Base-by-base conservation (phyloP, 1,284 basidiomycete genomes). In the Leccinum solheimii region DNA sequence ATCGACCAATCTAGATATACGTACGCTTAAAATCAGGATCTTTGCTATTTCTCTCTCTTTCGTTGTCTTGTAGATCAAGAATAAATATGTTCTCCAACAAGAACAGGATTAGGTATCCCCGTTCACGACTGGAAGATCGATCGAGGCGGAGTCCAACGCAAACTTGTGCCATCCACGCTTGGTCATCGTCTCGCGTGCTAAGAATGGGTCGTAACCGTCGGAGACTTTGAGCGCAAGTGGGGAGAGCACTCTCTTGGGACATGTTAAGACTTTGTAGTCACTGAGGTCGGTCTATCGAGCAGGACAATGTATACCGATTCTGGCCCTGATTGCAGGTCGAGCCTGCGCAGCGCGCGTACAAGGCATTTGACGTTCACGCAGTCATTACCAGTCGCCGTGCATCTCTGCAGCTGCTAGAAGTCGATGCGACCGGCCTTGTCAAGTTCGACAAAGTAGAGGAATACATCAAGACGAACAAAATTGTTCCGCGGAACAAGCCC, bases 251-350 rank as follows among this genome's bases (percentile, higher is more conserved):
- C 78, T 97, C 52, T 99, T 97, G 97, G 90, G 95, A 77, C 85
- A 77, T 27, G 90, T 97, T 74, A 96, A 98, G 74, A 99, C 76
- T 98, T 90, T 74, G 80, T 88, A 3, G 95, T 98, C 27, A 99
- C 19, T 21, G 19, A 99, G 84, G 93, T 90, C 56, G 43, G 83
- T 67, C 52, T 10, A 32, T 7, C 43, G 21, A 5, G 23, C 10
- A 65, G 5, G 30, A 14, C 3, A 27, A 27, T 43, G 32, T 13
- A 27, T 9, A 23, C 21, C 21, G 26, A 52, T 27, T 49, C 14
- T 36, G 21, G 19, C 8, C 16, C 16, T 5, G 2, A 3, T 8
- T n/a, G 19, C 66, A 94, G 92, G 94, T 97, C 40, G 97, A 98
- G 76, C 96, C 97, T 21, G 94, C 92, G 3, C 88, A 90, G 36